A percentile compares a stretch with the other conserved stretches of the same genome.
Conservation (phyloP, 768 basidiomycete species). For the Infundibulicybe gibba region DNA sequence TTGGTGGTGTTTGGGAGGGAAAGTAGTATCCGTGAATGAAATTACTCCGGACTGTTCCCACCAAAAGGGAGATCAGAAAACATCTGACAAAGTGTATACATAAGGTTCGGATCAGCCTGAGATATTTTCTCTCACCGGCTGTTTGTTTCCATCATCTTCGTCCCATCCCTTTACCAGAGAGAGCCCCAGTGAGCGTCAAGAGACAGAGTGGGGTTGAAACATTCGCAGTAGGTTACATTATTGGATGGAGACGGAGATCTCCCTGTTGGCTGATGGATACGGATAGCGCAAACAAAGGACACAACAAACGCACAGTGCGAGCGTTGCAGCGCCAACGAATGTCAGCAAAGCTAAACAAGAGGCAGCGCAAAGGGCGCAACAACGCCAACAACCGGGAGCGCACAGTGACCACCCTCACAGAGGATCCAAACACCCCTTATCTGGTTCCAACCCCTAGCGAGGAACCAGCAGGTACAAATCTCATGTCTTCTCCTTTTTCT, state of each 20-base stretch:
- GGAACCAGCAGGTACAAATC: constrained; percentile 33
- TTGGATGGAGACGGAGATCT: constrained; percentile 13
- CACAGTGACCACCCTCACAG: constrained; percentile 65
- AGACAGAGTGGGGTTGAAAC: background rate
- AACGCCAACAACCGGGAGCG: constrained; percentile 56
- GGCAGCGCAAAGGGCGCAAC: constrained; percentile 51
- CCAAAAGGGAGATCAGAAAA: constrained; percentile 1
- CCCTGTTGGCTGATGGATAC: constrained; percentile 12
- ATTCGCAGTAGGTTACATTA: constrained; percentile 2
- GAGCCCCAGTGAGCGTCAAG: background rate
- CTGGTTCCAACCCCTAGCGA: constrained; percentile 50
- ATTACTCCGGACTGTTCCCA: too few relatives aligned
- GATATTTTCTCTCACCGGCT: constrained; percentile 5
- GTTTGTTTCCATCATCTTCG: constrained; percentile 10
- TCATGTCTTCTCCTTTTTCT: constrained; percentile 35
- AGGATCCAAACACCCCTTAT: constrained; percentile 52
- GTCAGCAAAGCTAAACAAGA: constrained; percentile 64
- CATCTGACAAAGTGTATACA: constrained; percentile 3
- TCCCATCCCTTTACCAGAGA: background rate
- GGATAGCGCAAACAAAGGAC: constrained; percentile 14
- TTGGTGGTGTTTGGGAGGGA: too few relatives aligned
- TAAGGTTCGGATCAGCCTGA: constrained; percentile 16
- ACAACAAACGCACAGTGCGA: constrained; percentile 5
- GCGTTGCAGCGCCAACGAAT: constrained; percentile 24
- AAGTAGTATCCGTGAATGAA: too few relatives aligned